Conservation (phyloP, 768 basidiomycete species). For the Coprinellus aureogranulatus region DNA sequence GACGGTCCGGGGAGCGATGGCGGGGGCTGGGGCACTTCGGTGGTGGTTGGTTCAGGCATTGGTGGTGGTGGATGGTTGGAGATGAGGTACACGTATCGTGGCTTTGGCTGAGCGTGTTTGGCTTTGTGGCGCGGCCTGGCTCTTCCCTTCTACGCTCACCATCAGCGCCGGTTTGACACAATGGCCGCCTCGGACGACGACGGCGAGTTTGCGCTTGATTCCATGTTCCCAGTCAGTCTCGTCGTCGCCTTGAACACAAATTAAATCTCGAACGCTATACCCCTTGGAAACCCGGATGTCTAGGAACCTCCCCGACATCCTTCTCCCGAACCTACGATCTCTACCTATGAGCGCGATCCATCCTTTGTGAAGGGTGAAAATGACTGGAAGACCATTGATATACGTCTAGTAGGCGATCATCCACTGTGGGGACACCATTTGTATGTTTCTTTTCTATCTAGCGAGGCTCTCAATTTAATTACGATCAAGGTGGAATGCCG, state of each 20-base stretch:
- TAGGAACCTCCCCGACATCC: conserved; percentile 70
- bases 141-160: conserved; percentile 24
- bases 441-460: conserved; percentile 34
- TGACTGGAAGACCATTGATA: conserved; percentile 47
- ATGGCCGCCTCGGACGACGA: conserved; percentile 36
- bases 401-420: conserved; percentile 75
- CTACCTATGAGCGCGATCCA: conserved; percentile 45
- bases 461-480: background rate
- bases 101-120: background rate
- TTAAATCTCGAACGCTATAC: too few species aligned
- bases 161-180: too few species aligned
- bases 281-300: too few species aligned
- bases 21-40: conserved; percentile 28
- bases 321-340: conserved; percentile 58
- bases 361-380: conserved; percentile 10
- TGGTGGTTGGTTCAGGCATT: conserved; percentile 34
- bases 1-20: conserved; percentile 74
- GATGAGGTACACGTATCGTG: background rate
- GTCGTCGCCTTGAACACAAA: too few species aligned
- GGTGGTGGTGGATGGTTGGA: background rate
- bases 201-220: conserved; percentile 2
- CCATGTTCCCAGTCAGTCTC: conserved; percentile 11
- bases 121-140: background rate
- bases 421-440: conserved; percentile 81
- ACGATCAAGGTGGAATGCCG: conserved; percentile 72